Conservation (phyloP, 164 flowering plant genomes). For the Tetrastigma voinierianum region DNA sequence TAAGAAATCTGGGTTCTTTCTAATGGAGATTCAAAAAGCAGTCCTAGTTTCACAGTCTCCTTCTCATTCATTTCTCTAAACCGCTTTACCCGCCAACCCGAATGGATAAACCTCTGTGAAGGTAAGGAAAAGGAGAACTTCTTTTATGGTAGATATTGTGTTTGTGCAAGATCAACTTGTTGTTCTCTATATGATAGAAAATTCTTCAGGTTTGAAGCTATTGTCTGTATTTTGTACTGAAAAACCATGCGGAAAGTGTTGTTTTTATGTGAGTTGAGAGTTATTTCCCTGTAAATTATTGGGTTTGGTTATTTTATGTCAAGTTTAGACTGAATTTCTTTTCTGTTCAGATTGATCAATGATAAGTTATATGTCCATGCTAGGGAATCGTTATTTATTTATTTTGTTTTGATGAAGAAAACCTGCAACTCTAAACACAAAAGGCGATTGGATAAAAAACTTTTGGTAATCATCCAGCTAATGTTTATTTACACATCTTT, state of each 20-base stretch:
- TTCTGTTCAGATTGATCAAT: not conserved
- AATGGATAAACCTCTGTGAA: slow-evolving; percentile 44
- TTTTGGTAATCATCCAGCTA: no score
- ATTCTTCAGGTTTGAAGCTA: not conserved
- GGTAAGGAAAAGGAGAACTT: slow-evolving; percentile 28
- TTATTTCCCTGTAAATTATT: no score
- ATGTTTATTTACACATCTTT: no score
- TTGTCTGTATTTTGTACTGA: not conserved
- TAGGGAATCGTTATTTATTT: no score
- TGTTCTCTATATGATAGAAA: slow-evolving; percentile 18
- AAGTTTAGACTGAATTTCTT: not conserved
- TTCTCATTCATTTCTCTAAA: slow-evolving; percentile 32
- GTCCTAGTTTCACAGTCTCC: slow-evolving; percentile 44
- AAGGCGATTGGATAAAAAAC: no score
- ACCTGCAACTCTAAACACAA: no score
- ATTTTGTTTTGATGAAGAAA: no score
- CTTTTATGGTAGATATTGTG: slow-evolving; percentile 23
- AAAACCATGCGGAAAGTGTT: no score
- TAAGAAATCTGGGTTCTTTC: slow-evolving; percentile 38
- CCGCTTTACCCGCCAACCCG: slow-evolving; percentile 33
- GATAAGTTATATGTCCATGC: slow-evolving; percentile 8
- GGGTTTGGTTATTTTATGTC: no score
- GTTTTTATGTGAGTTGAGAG: no score
- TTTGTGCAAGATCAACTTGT: slow-evolving; percentile 59
- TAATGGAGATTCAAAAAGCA: slow-evolving; percentile 56